A percentile compares a stretch with the other conserved stretches of the same genome.
Conservation (phyloP, 2,329 filamentous ascomycete genomes). For the Aspergillus texensis region DNA sequence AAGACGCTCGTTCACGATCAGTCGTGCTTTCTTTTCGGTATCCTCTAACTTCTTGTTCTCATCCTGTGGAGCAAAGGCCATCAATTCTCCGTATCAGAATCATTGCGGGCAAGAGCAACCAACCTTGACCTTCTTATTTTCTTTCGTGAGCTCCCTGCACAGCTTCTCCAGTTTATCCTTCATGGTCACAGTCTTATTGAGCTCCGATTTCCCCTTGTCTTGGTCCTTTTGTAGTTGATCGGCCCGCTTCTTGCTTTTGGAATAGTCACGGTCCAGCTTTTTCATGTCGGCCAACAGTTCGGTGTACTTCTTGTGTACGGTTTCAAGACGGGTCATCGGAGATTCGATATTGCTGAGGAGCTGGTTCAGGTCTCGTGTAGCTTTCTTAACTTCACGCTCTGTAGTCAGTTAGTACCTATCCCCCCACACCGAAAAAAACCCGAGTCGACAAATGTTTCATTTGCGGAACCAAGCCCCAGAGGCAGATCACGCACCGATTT, state of each 20-base stretch:
- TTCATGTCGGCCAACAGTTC: conserved; percentile 95
- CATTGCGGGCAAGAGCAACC: conserved; percentile 25
- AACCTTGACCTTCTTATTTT: conserved; percentile 98
- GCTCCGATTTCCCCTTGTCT: conserved; percentile 82
- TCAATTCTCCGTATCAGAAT: not conserved
- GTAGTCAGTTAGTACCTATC: conserved; percentile 31
- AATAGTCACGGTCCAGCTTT: conserved; percentile 86
- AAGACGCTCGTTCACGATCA: conserved; percentile 82
- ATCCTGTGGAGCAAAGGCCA: conserved; percentile 57
- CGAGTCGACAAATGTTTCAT: not conserved
- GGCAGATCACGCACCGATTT: conserved; percentile 73
- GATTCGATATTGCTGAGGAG: conserved; percentile 87
- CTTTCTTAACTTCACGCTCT: conserved; percentile 94
- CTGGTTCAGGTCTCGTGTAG: conserved; percentile 85
- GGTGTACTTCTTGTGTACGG: conserved; percentile 85
- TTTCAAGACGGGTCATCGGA: conserved; percentile 86
- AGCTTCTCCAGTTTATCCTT: conserved; percentile 98
- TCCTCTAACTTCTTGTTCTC: conserved; percentile 93
- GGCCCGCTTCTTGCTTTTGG: conserved; percentile 93
- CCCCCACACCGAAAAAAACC: conserved; percentile 7
- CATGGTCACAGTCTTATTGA: conserved; percentile 85
- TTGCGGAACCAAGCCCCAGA: not conserved
- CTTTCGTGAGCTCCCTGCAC: conserved; percentile 88
- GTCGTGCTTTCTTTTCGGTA: conserved; percentile 77
- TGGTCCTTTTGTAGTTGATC: conserved; percentile 97